Conservation (phyloP, 2,329 filamentous ascomycete species). For the Monilinia laxa region DNA sequence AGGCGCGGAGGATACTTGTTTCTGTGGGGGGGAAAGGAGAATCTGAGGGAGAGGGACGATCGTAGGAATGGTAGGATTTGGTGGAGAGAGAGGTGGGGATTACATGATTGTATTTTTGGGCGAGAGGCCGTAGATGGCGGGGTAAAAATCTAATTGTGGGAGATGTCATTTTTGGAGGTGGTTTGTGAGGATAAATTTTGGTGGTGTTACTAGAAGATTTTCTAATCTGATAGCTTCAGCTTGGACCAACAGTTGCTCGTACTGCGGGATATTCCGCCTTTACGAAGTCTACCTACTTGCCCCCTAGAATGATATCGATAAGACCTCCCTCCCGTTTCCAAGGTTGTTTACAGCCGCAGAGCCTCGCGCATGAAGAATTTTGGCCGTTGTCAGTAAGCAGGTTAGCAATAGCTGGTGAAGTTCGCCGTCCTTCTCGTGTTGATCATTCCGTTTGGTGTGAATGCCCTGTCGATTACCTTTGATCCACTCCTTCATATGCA, state of each 20-base stretch:
- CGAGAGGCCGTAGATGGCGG: slow-evolving; percentile 17
- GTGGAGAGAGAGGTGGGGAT: neutral
- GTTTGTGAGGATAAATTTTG: slow-evolving; percentile 23
- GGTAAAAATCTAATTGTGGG: slow-evolving; percentile 12
- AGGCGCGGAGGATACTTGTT: slow-evolving; percentile 75
- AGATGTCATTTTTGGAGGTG: slow-evolving; percentile 17
- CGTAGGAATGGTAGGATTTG: slow-evolving; percentile 63
- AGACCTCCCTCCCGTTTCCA: neutral
- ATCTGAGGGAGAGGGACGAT: slow-evolving; percentile 61
- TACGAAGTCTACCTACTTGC: neutral
- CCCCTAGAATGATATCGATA: too few relatives aligned
- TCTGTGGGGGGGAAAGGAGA: slow-evolving; percentile 67
- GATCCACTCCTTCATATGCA: slow-evolving; percentile 20
- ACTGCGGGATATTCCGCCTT: slow-evolving; percentile 16
- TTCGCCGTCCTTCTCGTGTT: slow-evolving; percentile 3
- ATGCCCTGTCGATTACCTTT: slow-evolving; percentile 2
- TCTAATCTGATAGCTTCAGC: slow-evolving; percentile 14
- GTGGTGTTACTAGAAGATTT: slow-evolving; percentile 20
- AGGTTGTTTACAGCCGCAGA: neutral
- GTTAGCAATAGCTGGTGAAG: neutral
- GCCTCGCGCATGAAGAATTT: neutral
- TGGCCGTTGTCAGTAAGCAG: slow-evolving; percentile 4
- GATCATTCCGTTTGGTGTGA: neutral
- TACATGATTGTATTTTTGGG: neutral
- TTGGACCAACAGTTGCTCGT: slow-evolving; percentile 6